Conservation (phyloP, 2,329 filamentous ascomycete genomes). For the Corynespora cassiicola region DNA sequence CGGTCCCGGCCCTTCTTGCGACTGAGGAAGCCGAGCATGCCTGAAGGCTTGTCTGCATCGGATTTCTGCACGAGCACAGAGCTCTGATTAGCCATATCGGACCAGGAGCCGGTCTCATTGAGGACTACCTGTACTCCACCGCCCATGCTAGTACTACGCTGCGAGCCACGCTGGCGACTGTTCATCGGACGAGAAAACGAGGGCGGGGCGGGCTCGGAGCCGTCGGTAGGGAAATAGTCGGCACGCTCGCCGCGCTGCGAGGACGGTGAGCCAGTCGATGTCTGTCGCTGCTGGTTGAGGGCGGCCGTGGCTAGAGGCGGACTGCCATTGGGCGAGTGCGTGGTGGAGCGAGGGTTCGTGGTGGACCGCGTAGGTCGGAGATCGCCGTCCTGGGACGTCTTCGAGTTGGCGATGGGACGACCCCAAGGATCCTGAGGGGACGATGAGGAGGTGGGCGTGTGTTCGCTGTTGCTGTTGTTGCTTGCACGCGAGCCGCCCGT, state of each 20-base stretch:
- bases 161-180: slow-evolving; percentile 62
- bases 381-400: slow-evolving; percentile 45
- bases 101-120: slow-evolving; percentile 89
- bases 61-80: slow-evolving; percentile 65
- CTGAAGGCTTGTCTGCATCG: slow-evolving; percentile 62
- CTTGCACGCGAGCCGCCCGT: slow-evolving; percentile 37
- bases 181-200: slow-evolving; percentile 50
- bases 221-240: slow-evolving; percentile 44
- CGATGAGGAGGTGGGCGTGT: slow-evolving; percentile 37
- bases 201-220: slow-evolving; percentile 28
- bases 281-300: slow-evolving; percentile 25
- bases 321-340: slow-evolving; percentile 56
- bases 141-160: slow-evolving; percentile 75
- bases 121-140: slow-evolving; percentile 92
- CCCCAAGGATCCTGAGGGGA: slow-evolving; percentile 41
- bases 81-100: slow-evolving; percentile 84
- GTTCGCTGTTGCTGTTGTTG: slow-evolving; percentile 41
- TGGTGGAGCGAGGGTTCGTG: slow-evolving; percentile 49
- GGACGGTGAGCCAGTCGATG: slow-evolving; percentile 33
- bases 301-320: slow-evolving; percentile 47
- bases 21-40: slow-evolving; percentile 88
- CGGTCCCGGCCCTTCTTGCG: slow-evolving; percentile 89
- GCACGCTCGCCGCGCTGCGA: slow-evolving; percentile 42
- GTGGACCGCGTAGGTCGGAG: slow-evolving; percentile 44
- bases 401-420: slow-evolving; percentile 35